Base-by-base conservation (phyloP, 257 asterid genomes). In the Buddleja alternifolia region DNA sequence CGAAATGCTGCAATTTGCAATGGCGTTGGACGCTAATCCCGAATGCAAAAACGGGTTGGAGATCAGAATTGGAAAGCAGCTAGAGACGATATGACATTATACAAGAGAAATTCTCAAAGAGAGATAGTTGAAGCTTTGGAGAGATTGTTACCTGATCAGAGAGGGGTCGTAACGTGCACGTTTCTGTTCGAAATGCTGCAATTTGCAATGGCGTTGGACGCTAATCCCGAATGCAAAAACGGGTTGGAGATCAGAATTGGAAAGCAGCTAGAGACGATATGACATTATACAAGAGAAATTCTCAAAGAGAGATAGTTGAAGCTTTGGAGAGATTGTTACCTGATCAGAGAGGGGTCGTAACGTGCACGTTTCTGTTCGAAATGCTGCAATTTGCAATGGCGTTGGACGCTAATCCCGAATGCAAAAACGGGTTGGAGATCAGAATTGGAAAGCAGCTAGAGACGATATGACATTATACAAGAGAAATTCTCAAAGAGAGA, bases 51-150 rank as follows among this genome's bases (percentile, higher is more conserved):
- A n/a, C n/a, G n/a, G n/a, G n/a, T n/a, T n/a, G n/a, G n/a, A n/a
- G n/a, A n/a, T n/a, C n/a, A n/a, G n/a, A n/a, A n/a, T n/a, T n/a
- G n/a, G n/a, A n/a, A n/a, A n/a, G n/a, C n/a, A n/a, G n/a, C n/a
- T n/a, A n/a, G 36, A 14, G 89, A 82, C 0, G 83, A 74, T 2
- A 34, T 45, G 15, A 17, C 78, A 15, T 39, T 48, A 21, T 68
- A 42, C 25, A 61, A 45, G 70, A 67, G 40, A 66, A 79, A 81
- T 42, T 46, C 62, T 2, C 74, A 52, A 51, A 82, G 88, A 75
- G 95, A 84, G 72, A 77, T 74, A 23, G 81, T 85, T 25, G 97
- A 93, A 73, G 78, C 77, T 37, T 67, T 93, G 66, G 90, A 78
- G 15, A 65, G 60, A 34, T 71, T 90, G 9, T 50, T 89, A 52